These are phyloP conservation scores for Cicer yamashitae DNA, from an alignment of 306 rosid species.

Conservation along the genomic window DNA sequence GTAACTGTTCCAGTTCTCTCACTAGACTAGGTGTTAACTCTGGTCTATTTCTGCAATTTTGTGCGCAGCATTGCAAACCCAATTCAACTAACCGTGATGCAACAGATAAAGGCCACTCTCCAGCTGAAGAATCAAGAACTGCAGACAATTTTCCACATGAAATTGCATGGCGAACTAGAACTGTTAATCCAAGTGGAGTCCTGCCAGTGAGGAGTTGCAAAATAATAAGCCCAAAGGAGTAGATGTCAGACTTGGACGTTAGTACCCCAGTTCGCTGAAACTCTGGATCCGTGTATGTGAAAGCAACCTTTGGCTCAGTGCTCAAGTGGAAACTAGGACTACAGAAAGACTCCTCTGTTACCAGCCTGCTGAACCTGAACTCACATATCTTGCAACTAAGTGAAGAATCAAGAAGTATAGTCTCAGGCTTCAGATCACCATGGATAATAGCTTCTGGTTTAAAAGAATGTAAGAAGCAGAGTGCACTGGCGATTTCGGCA, in stretches of 20 bases:
- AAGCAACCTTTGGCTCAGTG: conserved; percentile 75
- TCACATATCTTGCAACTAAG: conserved; percentile 86
- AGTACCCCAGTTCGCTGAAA: conserved; percentile 69
- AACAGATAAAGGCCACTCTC: conserved; percentile 76
- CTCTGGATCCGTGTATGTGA: conserved; percentile 77
- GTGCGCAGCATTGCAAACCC: conserved; percentile 82
- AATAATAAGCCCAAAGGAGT: conserved; percentile 81
- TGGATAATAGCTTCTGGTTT: conserved; percentile 81
- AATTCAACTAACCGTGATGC: conserved; percentile 63
- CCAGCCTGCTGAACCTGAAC: conserved; percentile 75
- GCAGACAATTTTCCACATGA: conserved; percentile 61
- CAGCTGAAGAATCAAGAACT: conserved; percentile 74
- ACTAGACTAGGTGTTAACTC: conserved; percentile 75
- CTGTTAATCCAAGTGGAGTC: conserved; percentile 65
- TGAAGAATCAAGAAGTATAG: conserved; percentile 65
- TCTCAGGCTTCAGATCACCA: conserved; percentile 80
- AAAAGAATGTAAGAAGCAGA: conserved; percentile 87
- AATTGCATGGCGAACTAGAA: conserved; percentile 63
- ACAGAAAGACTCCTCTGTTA: conserved; percentile 67
- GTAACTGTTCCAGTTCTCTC: conserved; percentile 76
- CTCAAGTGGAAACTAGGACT: conserved; percentile 62
- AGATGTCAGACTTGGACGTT: conserved; percentile 80
- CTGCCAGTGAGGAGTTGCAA: conserved; percentile 83
- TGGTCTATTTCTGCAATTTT: conserved; percentile 72
- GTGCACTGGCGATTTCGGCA: conserved; percentile 84